Evolutionary conservation across 306 rosid genomes (phyloP).

Genomic region (Cucurbita pepo): DNA sequence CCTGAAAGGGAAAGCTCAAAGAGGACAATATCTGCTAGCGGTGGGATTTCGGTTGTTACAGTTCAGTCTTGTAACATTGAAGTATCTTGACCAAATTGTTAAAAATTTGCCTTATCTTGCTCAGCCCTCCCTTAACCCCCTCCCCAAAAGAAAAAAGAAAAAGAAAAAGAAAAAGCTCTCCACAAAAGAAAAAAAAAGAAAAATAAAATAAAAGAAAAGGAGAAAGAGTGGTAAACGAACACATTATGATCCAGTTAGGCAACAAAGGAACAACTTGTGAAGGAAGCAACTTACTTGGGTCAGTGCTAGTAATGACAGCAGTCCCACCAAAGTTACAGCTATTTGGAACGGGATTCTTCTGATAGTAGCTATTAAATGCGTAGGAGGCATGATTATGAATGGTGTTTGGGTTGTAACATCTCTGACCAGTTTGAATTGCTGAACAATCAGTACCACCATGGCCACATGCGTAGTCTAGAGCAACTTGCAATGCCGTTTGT

Average conservation of each 20-base stretch:
- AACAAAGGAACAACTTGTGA: constrained; percentile 9
- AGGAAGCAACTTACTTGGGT: constrained; percentile 7
- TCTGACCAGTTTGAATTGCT: constrained; percentile 4
- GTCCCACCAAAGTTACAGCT: constrained; percentile 16
- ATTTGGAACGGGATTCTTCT: constrained; percentile 12
- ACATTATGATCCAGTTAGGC: constrained; percentile 7
- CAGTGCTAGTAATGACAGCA: constrained; percentile 15
- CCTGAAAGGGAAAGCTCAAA: too few species aligned
- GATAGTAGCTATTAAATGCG: constrained; percentile 9
- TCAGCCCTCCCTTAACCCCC: background rate
- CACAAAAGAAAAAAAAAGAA: background rate
- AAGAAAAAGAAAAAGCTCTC: background rate
- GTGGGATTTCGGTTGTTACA: too few species aligned
- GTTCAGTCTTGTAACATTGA: background rate
- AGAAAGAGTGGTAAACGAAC: background rate
- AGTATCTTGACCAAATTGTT: background rate
- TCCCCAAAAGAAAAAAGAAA: background rate
- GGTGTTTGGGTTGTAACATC: constrained; percentile 9
- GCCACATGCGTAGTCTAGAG: constrained; percentile 9
- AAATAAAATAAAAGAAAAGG: background rate
- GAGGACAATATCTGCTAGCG: too few species aligned
- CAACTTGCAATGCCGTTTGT: background rate
- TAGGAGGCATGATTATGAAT: constrained; percentile 10
- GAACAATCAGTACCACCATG: constrained; percentile 4
- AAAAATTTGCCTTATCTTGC: background rate